Percentiles rank a stretch among this genome's conserved stretches.
These are phyloP conservation scores for Beauveria brongniartii DNA, from an alignment of 2,329 filamentous ascomycete species.

Conservation along the genomic window DNA sequence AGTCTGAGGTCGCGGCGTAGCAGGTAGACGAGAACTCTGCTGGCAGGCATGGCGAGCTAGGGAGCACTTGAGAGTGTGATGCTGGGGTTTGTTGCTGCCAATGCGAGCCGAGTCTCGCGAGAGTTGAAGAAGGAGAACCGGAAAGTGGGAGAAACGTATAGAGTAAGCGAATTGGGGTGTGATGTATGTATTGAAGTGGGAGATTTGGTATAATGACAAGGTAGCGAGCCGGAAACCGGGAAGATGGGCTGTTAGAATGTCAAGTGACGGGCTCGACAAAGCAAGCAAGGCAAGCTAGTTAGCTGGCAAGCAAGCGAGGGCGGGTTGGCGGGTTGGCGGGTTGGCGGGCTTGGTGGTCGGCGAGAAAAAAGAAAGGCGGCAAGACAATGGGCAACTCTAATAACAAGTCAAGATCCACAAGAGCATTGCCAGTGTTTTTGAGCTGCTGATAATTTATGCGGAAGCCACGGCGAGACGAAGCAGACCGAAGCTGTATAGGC, in stretches of 20 bases:
- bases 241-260: not conserved
- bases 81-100: not conserved
- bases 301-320: not conserved
- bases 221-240: conserved; percentile 10
- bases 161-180: not conserved
- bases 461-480: not conserved
- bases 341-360: not conserved
- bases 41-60: conserved; percentile 22
- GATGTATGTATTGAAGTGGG: not conserved
- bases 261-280: not conserved
- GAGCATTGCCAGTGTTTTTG: not conserved
- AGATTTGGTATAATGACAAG: not conserved
- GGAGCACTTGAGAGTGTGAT: not conserved
- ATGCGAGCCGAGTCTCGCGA: not conserved
- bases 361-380: not conserved
- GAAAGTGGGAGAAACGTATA: no score
- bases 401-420: not conserved
- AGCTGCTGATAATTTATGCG: not conserved
- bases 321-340: not conserved
- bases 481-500: no score
- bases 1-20: conserved; percentile 66
- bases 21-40: conserved; percentile 59
- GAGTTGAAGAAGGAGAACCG: not conserved
- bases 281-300: not conserved
- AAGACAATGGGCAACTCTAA: not conserved